A percentile compares a stretch with the other conserved stretches of the same genome.
Conservation (phyloP, 2,329 filamentous ascomycete genomes). For the Samsoniella hepiali region DNA sequence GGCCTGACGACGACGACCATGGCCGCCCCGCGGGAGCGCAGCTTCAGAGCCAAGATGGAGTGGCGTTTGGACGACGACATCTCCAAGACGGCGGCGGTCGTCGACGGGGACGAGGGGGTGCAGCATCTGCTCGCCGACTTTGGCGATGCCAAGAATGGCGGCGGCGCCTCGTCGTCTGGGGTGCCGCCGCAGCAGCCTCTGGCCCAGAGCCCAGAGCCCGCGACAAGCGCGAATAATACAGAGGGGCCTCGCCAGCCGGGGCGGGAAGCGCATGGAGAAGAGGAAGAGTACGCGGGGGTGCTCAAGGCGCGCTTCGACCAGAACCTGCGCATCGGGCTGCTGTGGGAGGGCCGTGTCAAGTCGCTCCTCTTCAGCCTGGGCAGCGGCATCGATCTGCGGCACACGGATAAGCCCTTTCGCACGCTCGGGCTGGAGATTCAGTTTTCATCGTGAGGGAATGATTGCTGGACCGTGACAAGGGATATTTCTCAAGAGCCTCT, state of each 20-base stretch:
- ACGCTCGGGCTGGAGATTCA: constrained; percentile 76
- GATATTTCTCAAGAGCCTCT: too few species aligned
- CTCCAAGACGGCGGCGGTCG: too few species aligned
- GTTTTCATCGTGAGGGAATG: constrained; percentile 63
- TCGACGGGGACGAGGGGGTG: neutral
- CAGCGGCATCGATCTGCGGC: constrained; percentile 76
- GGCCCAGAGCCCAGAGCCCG: neutral
- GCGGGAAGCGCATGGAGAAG: constrained; percentile 45
- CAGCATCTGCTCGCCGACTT: neutral
- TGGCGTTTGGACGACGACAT: constrained; percentile 39
- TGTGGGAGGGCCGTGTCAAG: constrained; percentile 93
- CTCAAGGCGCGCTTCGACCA: constrained; percentile 89
- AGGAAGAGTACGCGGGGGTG: constrained; percentile 75
- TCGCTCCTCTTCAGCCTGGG: constrained; percentile 90
- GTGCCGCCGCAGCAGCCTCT: neutral
- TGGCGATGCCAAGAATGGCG: neutral
- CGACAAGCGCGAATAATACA: constrained; percentile 26
- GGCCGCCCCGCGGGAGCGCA: constrained; percentile 36
- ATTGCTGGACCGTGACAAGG: too few species aligned
- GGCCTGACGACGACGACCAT: neutral
- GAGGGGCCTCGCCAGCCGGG: constrained; percentile 20
- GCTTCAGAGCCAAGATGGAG: constrained; percentile 53
- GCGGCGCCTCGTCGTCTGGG: neutral
- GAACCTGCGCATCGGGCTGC: constrained; percentile 75
- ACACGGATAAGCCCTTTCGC: constrained; percentile 71